Evolutionary conservation across 495 filamentous ascomycete genomes (phyloP), one percentile per base, ranked within the genome.

Genomic region (Aspergillus asperescens): DNA sequence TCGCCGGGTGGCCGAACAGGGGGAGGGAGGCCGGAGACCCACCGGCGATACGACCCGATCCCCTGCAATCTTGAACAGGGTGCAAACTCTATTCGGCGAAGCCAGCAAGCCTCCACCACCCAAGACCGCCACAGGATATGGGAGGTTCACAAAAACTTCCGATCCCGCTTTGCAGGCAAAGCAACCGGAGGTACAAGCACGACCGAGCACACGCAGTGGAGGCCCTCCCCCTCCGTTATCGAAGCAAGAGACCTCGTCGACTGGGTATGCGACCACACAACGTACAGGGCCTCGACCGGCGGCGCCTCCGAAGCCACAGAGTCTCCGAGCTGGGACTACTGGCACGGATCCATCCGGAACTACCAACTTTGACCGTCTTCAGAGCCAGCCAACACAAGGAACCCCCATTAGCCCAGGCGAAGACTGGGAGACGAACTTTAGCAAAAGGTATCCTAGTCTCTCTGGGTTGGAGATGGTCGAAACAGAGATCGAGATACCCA

Each of bases 101-200:
- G 85, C 82, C 48, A 78, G 75, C 40, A 82, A 81, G 58, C 70
- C 76, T 6, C 69, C 78, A 3, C 70, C 76, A 25, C 71, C 80
- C 12, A 85, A 86, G 60, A 93, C 90, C 1, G 90, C 89, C 3
- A 82, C 89, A 52, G 93, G 90, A 7, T 97, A 96, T 67, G 93
- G 93, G 12, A 82, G 81, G 43, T 96, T 81, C 64, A 87, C 90
- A 5, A 86, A 91, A 9, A 54, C 50, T 10, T 35, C 52, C 23
- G 50, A 66, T 47, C 42, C 61, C 54, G 62, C 66, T 73, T 67
- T 67, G 66, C 71, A 65, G 68, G 67, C 69, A 66, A 72, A 71
- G 62, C 67, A 62, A 50, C 50, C 51, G 37, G 64, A 66, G 23
- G 40, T 38, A 8, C 50, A 39, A 27, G 35, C 54, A 8, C 55